These are phyloP conservation scores for Trichopus zeylanicus DNA, from an alignment of 116 monocot genomes.

Conservation along the genomic window DNA sequence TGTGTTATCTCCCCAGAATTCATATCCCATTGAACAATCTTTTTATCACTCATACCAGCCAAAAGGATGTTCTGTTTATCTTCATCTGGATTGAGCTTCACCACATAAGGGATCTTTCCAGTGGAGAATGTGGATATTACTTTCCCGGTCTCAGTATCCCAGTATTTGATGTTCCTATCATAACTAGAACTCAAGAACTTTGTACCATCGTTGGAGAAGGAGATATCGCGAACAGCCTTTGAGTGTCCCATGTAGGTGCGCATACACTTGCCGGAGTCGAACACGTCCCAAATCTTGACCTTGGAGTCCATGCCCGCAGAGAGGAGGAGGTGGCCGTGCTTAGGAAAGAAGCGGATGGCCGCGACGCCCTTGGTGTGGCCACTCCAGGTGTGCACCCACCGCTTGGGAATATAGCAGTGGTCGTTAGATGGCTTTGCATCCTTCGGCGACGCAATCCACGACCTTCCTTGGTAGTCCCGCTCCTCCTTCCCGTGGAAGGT, in stretches of 20 bases:
- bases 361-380: conserved; percentile 94
- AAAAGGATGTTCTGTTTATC: conserved; percentile 94
- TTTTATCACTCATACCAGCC: conserved; percentile 98
- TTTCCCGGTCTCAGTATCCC: conserved; percentile 98
- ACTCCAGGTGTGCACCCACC: conserved; percentile 86
- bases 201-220: conserved; percentile 86
- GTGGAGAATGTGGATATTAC: conserved; percentile 96
- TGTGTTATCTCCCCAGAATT: conserved; percentile 84
- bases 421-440: conserved; percentile 80
- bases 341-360: conserved; percentile 92
- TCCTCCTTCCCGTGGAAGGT: conserved; percentile 98
- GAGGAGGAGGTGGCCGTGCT: conserved; percentile 70
- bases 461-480: conserved; percentile 79
- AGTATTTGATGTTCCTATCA: conserved; percentile 90
- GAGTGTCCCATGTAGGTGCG: conserved; percentile 99
- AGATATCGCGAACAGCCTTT: conserved; percentile 86
- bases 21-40: conserved; percentile 99
- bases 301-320: conserved; percentile 94
- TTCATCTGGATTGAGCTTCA: conserved; percentile 93
- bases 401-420: conserved; percentile 87
- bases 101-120: conserved; percentile 90
- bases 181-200: conserved; percentile 92
- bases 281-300: conserved; percentile 98
- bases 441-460: conserved; percentile 85
- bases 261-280: conserved; percentile 89